Conservation (phyloP, 2,329 filamentous ascomycete genomes). For the Fusarium burgessii region DNA sequence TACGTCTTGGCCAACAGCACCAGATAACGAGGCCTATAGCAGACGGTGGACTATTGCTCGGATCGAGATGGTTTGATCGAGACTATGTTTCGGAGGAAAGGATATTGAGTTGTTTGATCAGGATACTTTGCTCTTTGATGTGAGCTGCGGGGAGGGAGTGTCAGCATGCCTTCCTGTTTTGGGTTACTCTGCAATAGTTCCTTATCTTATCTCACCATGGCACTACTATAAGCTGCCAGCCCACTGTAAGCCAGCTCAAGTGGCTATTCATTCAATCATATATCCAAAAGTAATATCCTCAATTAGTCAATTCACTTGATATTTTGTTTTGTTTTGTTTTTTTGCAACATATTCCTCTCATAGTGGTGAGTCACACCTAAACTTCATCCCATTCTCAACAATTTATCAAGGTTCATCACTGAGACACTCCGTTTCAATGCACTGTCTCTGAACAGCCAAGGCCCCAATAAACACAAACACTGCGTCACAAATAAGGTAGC, state of each 20-base stretch:
- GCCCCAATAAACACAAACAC: not conserved
- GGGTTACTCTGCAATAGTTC: not conserved
- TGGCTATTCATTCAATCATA: too few relatives aligned
- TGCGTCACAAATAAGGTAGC: not conserved
- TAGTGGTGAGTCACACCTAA: too few relatives aligned
- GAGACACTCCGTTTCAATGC: not conserved
- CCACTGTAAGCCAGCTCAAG: not conserved
- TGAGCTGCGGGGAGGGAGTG: conserved; percentile 4
- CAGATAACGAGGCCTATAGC: not conserved
- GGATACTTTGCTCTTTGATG: not conserved
- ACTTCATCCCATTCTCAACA: not conserved
- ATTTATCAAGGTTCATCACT: not conserved
- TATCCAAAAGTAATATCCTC: rapidly evolving
- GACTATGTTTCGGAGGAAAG: not conserved
- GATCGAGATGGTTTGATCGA: not conserved
- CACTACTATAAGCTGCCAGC: not conserved
- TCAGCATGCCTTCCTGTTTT: conserved; percentile 10
- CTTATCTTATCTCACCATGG: not conserved
- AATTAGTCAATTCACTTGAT: not conserved
- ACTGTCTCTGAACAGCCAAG: not conserved
- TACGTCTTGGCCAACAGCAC: not conserved
- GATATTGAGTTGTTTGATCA: not conserved
- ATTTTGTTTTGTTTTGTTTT: too few relatives aligned
- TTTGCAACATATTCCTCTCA: too few relatives aligned
- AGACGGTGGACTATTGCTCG: not conserved